Conservation (phyloP, 2,329 filamentous ascomycete species). For the Aspergillus latus region DNA sequence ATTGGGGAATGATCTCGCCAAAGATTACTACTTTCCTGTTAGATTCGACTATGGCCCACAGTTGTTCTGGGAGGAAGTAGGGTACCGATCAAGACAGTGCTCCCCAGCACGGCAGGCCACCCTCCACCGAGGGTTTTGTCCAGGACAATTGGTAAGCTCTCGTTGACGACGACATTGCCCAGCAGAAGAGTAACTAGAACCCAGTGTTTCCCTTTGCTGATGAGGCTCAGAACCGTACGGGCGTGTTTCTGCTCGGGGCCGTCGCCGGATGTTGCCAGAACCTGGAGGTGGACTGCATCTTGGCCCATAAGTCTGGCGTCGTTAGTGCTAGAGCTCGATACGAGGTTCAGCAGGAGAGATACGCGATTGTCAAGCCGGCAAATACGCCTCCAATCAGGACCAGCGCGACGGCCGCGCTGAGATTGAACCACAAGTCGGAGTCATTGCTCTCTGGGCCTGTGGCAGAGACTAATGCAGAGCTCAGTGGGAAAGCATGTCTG, state of each 20-base stretch:
- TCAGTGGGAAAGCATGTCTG: background rate
- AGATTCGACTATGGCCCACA: background rate
- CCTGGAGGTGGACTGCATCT: slow-evolving; percentile 5
- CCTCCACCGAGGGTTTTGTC: slow-evolving; percentile 92
- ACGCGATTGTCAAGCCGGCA: slow-evolving; percentile 6
- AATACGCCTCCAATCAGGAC: slow-evolving; percentile 6
- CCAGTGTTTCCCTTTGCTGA: slow-evolving; percentile 79
- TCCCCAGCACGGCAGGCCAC: slow-evolving; percentile 88
- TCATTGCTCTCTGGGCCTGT: background rate
- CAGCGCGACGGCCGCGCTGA: slow-evolving; percentile 1
- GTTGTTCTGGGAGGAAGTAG: no score
- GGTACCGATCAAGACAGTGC: slow-evolving; percentile 87
- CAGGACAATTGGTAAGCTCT: slow-evolving; percentile 90
- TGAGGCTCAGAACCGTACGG: background rate
- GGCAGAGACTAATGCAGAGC: background rate
- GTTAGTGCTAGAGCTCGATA: background rate
- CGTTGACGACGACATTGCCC: slow-evolving; percentile 97
- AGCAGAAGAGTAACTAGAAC: slow-evolving; percentile 90
- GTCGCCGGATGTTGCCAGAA: slow-evolving; percentile 1
- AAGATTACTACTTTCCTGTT: slow-evolving; percentile 67
- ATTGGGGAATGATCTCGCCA: slow-evolving; percentile 93
- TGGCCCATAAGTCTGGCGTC: slow-evolving; percentile 1
- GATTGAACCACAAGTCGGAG: slow-evolving; percentile 2
- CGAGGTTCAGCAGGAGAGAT: background rate
- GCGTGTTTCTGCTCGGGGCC: background rate